Conservation (phyloP, 2,329 filamentous ascomycete species). For the Penicillium sumatraense region DNA sequence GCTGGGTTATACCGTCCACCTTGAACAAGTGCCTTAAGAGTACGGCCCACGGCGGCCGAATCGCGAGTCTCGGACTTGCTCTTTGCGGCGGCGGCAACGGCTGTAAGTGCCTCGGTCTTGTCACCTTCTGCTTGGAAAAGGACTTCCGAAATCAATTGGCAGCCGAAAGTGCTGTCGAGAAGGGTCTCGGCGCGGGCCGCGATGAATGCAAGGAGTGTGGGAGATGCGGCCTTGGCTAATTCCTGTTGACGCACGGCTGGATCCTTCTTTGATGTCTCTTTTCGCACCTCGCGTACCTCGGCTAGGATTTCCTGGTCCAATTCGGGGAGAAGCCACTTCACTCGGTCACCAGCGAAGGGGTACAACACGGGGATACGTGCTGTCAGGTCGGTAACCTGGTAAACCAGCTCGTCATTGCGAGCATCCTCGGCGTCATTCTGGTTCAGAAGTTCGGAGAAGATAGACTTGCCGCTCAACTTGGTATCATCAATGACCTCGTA, state of each 20-base stretch:
- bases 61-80: conserved; percentile 58
- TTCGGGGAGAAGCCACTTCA: conserved; percentile 66
- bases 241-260: conserved; percentile 75
- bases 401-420: conserved; percentile 50
- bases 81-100: conserved; percentile 59
- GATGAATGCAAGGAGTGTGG: conserved; percentile 75
- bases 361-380: conserved; percentile 74
- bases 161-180: conserved; percentile 77
- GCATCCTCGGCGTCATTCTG: conserved; percentile 56
- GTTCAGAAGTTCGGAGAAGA: conserved; percentile 84
- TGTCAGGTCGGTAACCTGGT: conserved; percentile 49
- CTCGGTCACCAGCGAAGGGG: conserved; percentile 69
- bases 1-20: conserved; percentile 83
- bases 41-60: conserved; percentile 71
- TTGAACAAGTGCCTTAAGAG: conserved; percentile 89
- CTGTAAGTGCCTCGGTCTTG: conserved; percentile 73
- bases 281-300: conserved; percentile 78
- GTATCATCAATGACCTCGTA: conserved; percentile 96
- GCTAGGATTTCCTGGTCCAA: conserved; percentile 72
- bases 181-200: conserved; percentile 70
- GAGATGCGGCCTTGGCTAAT: conserved; percentile 73
- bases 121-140: conserved; percentile 77
- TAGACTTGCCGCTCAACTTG: conserved; percentile 79
- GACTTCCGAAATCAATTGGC: conserved; percentile 82
- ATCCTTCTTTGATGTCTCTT: conserved; percentile 91